phyloP scores from a whole-genome alignment of 2,329 filamentous ascomycete species.

The Clonostachys sp. region DNA sequence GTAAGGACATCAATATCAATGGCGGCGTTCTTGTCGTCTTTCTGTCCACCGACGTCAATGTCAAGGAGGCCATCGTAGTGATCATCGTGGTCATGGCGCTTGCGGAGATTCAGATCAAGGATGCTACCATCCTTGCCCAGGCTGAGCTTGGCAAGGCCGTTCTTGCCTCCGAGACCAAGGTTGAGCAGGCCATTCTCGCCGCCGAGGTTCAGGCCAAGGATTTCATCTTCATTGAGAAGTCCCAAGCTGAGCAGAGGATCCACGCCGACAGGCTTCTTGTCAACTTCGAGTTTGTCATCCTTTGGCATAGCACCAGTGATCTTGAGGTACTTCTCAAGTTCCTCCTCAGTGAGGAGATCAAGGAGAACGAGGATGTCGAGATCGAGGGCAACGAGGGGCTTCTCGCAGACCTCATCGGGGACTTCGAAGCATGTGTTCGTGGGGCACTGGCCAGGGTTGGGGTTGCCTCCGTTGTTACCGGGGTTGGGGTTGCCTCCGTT shows the following conservation, averaged over 20 bases:
- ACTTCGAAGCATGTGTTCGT: conserved; percentile 7
- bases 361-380: conserved; percentile 11
- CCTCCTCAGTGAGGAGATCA: conserved; percentile 10
- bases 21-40: not conserved
- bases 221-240: not conserved
- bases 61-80: not conserved
- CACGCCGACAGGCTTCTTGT: conserved; percentile 4
- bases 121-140: conserved; percentile 1
- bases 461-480: not conserved
- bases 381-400: conserved; percentile 10
- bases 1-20: conserved; percentile 7
- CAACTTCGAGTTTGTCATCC: conserved; percentile 2
- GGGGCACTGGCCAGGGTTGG: not conserved
- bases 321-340: conserved; percentile 13
- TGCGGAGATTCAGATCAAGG: not conserved
- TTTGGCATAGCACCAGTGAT: conserved; percentile 5
- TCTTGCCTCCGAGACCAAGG: conserved; percentile 6
- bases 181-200: conserved; percentile 5
- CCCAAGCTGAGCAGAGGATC: conserved; percentile 1
- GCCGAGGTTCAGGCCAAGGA: conserved; percentile 6
- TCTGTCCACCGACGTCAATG: not conserved
- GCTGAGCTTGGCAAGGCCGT: conserved; percentile 6
- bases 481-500: too few species aligned
- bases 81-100: not conserved
- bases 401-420: conserved; percentile 10